Conservation (phyloP, 2,329 filamentous ascomycete genomes). For the Calonectria fujianensis region DNA sequence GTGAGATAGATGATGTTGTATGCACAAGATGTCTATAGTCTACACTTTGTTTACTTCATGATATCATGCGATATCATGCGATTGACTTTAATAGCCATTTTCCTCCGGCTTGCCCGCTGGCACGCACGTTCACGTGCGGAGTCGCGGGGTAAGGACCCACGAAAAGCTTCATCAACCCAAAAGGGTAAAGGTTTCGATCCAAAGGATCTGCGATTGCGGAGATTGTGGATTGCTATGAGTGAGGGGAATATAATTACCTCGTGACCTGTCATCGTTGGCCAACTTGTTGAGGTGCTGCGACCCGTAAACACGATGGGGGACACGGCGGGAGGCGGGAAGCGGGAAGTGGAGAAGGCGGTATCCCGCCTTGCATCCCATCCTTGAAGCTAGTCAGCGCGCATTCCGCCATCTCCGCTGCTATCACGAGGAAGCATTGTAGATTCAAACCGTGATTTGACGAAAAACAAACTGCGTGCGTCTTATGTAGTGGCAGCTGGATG, state of each 20-base stretch:
- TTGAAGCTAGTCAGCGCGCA: neutral
- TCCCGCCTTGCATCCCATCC: neutral
- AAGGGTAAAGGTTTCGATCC: neutral
- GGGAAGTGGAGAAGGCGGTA: neutral
- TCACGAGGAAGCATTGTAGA: neutral
- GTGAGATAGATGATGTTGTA: neutral
- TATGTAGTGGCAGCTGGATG: too few species aligned
- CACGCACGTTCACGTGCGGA: neutral
- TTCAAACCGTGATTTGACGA: neutral
- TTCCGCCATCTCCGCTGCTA: neutral
- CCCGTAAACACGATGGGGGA: neutral
- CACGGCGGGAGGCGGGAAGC: too few species aligned
- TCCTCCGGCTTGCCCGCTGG: neutral
- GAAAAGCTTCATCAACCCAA: neutral
- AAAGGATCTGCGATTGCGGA: too few species aligned
- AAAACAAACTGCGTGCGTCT: neutral
- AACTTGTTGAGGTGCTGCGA: neutral
- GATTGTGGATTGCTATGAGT: too few species aligned
- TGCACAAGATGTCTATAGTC: neutral
- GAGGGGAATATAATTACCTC: too few species aligned
- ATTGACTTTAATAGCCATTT: neutral
- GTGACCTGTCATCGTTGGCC: too few species aligned
- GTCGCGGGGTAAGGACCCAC: neutral
- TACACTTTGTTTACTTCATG: too few species aligned
- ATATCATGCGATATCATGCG: too few species aligned